Conservation (phyloP, 257 asterid species). For the Craterostigma plantagineum region DNA sequence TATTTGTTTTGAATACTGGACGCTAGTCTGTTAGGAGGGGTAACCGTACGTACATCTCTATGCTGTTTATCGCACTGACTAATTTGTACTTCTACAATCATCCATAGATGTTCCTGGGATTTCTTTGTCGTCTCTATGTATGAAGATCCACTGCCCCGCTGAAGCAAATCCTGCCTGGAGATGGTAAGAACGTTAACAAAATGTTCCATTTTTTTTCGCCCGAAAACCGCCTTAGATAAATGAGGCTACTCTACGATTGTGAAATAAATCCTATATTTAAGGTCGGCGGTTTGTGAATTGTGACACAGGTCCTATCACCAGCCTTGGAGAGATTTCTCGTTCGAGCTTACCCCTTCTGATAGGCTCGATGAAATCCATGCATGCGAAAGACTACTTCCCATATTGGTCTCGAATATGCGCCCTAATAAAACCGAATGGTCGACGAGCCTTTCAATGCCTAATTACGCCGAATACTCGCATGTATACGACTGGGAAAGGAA, state of each 20-base stretch:
- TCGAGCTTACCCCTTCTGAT: slow-evolving; percentile 16
- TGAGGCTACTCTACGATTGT: not conserved
- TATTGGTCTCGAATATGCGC: slow-evolving; percentile 31
- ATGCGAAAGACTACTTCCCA: slow-evolving; percentile 37
- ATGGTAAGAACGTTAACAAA: slow-evolving; percentile 41
- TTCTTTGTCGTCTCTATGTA: slow-evolving; percentile 28
- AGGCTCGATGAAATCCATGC: slow-evolving; percentile 55
- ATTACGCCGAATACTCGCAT: slow-evolving; percentile 23
- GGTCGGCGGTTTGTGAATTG: not conserved
- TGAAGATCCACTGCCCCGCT: slow-evolving; percentile 43
- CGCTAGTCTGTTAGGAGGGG: too few relatives aligned
- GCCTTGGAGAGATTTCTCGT: slow-evolving; percentile 53
- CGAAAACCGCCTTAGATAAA: too few relatives aligned
- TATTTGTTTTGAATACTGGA: too few relatives aligned
- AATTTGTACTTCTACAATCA: not conserved
- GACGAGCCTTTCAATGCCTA: slow-evolving; percentile 14
- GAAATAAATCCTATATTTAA: not conserved
- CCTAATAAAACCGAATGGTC: slow-evolving; percentile 19
- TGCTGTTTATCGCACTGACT: not conserved
- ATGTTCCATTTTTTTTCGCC: too few relatives aligned
- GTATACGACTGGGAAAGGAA: slow-evolving; percentile 55
- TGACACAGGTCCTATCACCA: slow-evolving; percentile 60
- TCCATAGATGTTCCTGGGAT: slow-evolving; percentile 22
- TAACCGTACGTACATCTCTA: not conserved
- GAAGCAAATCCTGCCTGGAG: slow-evolving; percentile 82